Percentiles rank a stretch among this genome's conserved stretches.
Evolutionary conservation across 208 protist species (phyloP).

Genomic region (Pavlovales sp.): DNA sequence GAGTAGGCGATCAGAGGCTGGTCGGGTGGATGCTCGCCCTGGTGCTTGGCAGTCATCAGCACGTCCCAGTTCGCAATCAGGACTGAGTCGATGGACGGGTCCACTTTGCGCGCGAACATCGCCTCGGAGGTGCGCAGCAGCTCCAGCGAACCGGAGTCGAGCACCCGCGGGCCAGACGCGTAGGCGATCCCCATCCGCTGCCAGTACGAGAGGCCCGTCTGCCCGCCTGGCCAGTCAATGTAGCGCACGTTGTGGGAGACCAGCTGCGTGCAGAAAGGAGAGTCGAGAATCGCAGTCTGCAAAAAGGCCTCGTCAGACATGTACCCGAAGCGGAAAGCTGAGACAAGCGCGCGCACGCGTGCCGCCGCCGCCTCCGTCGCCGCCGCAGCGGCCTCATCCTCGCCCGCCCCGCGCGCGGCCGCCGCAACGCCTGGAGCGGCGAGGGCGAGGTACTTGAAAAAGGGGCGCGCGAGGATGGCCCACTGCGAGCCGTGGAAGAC

Average conservation of each 20-base stretch:
- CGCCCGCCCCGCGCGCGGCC: no score
- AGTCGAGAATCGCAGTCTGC: conserved; percentile 17
- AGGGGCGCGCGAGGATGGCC: conserved; percentile 6
- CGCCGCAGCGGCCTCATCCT: no score
- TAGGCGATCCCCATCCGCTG: background rate
- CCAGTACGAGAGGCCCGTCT: background rate
- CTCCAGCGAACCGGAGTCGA: background rate
- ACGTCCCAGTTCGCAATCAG: background rate
- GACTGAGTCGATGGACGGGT: background rate
- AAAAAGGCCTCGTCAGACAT: conserved; percentile 28
- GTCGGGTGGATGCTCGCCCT: background rate
- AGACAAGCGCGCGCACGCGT: background rate
- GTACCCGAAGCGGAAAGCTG: background rate
- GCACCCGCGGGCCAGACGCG: background rate
- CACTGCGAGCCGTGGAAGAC: conserved; percentile 40
- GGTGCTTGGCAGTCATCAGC: background rate
- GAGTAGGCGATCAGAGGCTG: background rate
- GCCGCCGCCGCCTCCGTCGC: no score
- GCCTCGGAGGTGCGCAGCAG: background rate
- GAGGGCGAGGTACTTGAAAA: background rate
- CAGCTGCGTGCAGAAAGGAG: background rate
- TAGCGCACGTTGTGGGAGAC: conserved; percentile 19
- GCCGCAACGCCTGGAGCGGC: background rate
- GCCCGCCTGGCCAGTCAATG: conserved; percentile 3
- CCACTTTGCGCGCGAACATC: conserved; percentile 28